Evolutionary conservation across 257 asterid genomes (phyloP).

Genomic region (Salvia hispanica): DNA sequence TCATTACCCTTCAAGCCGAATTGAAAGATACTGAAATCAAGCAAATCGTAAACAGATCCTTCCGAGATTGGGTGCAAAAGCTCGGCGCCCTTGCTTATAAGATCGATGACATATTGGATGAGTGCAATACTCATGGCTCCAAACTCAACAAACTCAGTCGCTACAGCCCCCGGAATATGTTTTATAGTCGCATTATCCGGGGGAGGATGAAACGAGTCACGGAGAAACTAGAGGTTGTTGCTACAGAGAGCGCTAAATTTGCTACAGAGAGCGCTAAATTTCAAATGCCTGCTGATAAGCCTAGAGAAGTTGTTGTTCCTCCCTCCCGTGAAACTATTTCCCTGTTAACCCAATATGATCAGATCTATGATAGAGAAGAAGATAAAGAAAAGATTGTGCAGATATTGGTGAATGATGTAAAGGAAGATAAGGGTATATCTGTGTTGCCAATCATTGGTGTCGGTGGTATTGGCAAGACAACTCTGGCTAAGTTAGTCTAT

Average conservation of each 20-base stretch:
- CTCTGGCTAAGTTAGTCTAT: slow-evolving; percentile 26
- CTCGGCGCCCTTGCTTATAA: slow-evolving; percentile 29
- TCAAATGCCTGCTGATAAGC: too few species aligned
- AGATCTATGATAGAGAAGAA: slow-evolving; percentile 30
- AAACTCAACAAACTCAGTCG: background rate
- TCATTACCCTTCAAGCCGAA: slow-evolving; percentile 42
- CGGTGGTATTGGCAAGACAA: too few species aligned
- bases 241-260: too few species aligned
- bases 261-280: background rate
- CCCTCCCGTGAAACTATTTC: slow-evolving; percentile 37
- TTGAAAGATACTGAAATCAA: slow-evolving; percentile 36
- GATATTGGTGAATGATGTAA: slow-evolving; percentile 26
- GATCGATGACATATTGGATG: slow-evolving; percentile 40
- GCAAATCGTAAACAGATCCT: too few species aligned
- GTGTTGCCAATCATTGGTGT: too few species aligned
- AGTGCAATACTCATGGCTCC: slow-evolving; percentile 20
- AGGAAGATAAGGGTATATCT: too few species aligned
- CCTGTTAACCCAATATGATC: slow-evolving; percentile 14
- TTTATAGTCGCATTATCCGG: too few species aligned
- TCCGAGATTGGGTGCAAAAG: slow-evolving; percentile 35
- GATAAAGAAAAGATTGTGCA: slow-evolving; percentile 36
- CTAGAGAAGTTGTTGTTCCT: too few species aligned
- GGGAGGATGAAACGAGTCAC: slow-evolving; percentile 19
- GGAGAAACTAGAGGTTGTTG: too few species aligned
- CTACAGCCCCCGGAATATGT: background rate